These are phyloP conservation scores for Ilyonectria sp. DNA, from an alignment of 2,329 filamentous ascomycete genomes.

Conservation along the genomic window DNA sequence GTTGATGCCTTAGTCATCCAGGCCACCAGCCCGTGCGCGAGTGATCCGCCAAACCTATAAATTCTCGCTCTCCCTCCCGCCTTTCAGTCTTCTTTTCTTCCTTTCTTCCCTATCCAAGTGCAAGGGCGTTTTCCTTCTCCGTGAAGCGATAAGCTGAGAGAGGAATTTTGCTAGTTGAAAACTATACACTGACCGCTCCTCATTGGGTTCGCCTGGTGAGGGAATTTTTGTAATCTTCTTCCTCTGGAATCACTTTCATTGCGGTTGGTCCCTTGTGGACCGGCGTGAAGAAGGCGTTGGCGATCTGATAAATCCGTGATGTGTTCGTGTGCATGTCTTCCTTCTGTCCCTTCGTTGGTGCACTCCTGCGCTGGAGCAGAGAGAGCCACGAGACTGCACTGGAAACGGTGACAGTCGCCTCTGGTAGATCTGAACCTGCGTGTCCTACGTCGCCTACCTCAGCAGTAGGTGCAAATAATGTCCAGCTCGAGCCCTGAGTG, in stretches of 20 bases:
- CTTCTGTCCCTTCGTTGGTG: too few relatives aligned
- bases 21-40: slow-evolving; percentile 32
- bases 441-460: too few relatives aligned
- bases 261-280: slow-evolving; percentile 51
- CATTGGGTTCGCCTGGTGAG: slow-evolving; percentile 76
- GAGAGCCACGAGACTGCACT: too few relatives aligned
- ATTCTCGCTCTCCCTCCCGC: slow-evolving; percentile 41
- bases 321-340: too few relatives aligned
- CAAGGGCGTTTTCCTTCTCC: slow-evolving; percentile 76
- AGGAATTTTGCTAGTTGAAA: slow-evolving; percentile 93
- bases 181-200: slow-evolving; percentile 82
- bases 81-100: slow-evolving; percentile 55
- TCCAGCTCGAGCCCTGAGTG: too few relatives aligned
- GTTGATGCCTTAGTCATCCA: slow-evolving; percentile 41
- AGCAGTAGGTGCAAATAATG: too few relatives aligned
- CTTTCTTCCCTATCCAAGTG: slow-evolving; percentile 71
- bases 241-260: slow-evolving; percentile 56
- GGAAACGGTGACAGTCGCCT: too few relatives aligned
- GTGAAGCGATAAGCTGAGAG: slow-evolving; percentile 79
- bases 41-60: slow-evolving; percentile 52
- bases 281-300: slow-evolving; percentile 58
- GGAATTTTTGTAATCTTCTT: slow-evolving; percentile 78
- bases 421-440: too few relatives aligned
- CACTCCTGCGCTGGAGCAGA: too few relatives aligned
- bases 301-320: background rate